A percentile compares a stretch with the other conserved stretches of the same genome.
phyloP scores from a whole-genome alignment of 2,329 filamentous ascomycete species.

The Paracorniculantispora psalliotae region DNA sequence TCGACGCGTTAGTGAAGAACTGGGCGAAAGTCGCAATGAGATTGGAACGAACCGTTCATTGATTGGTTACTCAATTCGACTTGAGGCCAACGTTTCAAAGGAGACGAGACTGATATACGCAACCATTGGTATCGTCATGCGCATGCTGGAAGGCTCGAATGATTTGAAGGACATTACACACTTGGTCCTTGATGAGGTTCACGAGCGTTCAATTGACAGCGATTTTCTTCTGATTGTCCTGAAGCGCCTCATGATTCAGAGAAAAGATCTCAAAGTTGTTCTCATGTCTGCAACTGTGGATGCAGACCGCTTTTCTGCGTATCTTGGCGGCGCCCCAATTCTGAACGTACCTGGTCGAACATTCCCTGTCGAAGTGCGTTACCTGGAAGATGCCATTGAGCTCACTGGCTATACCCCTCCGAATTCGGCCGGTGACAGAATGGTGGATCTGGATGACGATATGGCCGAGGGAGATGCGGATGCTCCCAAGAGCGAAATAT shows the following conservation, averaged over 20 bases:
- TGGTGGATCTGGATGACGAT: conserved; percentile 61
- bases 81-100: conserved; percentile 80
- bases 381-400: conserved; percentile 89
- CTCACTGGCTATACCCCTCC: conserved; percentile 66
- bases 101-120: conserved; percentile 87
- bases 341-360: conserved; percentile 89
- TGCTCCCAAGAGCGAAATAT: conserved; percentile 52
- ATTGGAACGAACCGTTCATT: conserved; percentile 78
- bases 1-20: conserved; percentile 86
- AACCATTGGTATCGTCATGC: conserved; percentile 88
- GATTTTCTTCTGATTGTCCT: conserved; percentile 93
- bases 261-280: conserved; percentile 83
- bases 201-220: conserved; percentile 93
- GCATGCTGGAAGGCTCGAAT: conserved; percentile 88
- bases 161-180: conserved; percentile 88
- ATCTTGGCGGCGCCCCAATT: conserved; percentile 79
- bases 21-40: conserved; percentile 79
- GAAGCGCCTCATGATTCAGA: conserved; percentile 69
- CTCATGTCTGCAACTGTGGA: conserved; percentile 98
- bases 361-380: conserved; percentile 84
- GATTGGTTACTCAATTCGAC: conserved; percentile 87
- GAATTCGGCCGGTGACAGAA: conserved; percentile 41
- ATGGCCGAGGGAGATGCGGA: conserved; percentile 40
- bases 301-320: conserved; percentile 83
- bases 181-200: conserved; percentile 93